Evolutionary conservation across 2,329 filamentous ascomycete genomes (phyloP), one percentile per base, ranked within the genome.

Genomic region (Hymenoscyphus scutula): DNA sequence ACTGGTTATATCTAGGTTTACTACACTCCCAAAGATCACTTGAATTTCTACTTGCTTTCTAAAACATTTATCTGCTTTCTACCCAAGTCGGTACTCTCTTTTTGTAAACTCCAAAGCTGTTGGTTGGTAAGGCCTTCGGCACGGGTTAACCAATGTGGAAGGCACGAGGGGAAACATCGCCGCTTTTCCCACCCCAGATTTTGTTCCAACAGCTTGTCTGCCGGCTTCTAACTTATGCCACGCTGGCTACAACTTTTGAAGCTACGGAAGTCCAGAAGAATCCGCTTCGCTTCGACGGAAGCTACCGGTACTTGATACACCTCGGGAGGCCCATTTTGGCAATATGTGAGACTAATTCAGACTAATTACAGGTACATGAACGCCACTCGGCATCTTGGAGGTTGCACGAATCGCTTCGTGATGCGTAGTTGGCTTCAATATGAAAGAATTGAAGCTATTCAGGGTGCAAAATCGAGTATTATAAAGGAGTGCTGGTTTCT

Each of bases 311-410:
- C 34, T 37, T 15, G 34, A 4, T 37, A 51, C 27, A 54, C 23
- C 53, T 32, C 53, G n/a, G 53, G 53, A 54, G 15, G 27, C 27
- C 27, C 27, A 54, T 54, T 54, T 54, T 54, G 53, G 27, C 53
- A 54, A 54, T 54, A 54, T 30, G 45, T 23, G 45, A 51, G 45
- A 25, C 19, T 23, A 51, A 51, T 51, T 23, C 19, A 51, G 45
- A 25, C 19, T 23, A 51, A 51, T 51, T 51, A 45, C 34, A 37
- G 34, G 41, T 10, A 19, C 19, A 23, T 51, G 19, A 25, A 51
- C 45, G 19, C 45, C 45, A 25, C 45, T 25, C 45, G 19, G 45
- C 45, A 51, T 25, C 4, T 37, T 37, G 1, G 34, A 37, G 45
- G 5, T 25, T 51, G 19, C 45, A 51, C 25, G 23, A 51, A 13